Evolutionary conservation across 345 rosid genomes (phyloP), one percentile per base, ranked within the genome.

Genomic region (Camelina laxa): DNA sequence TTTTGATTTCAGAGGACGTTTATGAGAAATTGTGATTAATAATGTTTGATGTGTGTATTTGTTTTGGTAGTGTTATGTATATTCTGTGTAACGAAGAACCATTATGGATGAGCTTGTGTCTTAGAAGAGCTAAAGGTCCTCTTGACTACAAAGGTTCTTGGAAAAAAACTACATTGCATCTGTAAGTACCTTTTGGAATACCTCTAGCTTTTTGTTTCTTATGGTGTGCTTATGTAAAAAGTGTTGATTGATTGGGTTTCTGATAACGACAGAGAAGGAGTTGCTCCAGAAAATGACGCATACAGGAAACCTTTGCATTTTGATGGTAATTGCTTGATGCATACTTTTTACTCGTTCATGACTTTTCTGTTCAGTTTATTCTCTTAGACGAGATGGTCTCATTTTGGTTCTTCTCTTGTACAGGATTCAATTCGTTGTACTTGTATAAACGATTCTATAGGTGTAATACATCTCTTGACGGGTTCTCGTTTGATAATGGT

Each of bases 1-100:
- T 67, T 51, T 67, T 67, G 38, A 33, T 65, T 35, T 13, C 56
- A 10, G 21, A 10, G 21, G 14, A 24, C 62, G 3, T 45, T 30
- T 17, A 4, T 41, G 27, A 50, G 30, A 16, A 45, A 48, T 14
- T 65, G 44, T 13, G 7, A 38, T 50, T 21, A 16, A 59, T 22
- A 8, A 9, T 56, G 67, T 19, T 27, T 0, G 2, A 41, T 33
- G 30, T 27, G 30, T 27, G 0, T 48, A 12, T 47, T 69, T 64
- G 35, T 42, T 2, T 42, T 2, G 71, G 82, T 82, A 94, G 98
- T 79, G 92, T 88, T 35, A 85, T 87, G 93, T 89, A 94, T 78
- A 88, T 91, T 57, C 78, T 94, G 3, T 89, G 97, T 84, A 84
- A 86, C 35, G 98, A 89, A 81, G 98, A 94, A 49, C 98, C 98